Evolutionary conservation across 495 filamentous ascomycete genomes (phyloP).

Genomic region (Rostrohypoxylon terebratum): DNA sequence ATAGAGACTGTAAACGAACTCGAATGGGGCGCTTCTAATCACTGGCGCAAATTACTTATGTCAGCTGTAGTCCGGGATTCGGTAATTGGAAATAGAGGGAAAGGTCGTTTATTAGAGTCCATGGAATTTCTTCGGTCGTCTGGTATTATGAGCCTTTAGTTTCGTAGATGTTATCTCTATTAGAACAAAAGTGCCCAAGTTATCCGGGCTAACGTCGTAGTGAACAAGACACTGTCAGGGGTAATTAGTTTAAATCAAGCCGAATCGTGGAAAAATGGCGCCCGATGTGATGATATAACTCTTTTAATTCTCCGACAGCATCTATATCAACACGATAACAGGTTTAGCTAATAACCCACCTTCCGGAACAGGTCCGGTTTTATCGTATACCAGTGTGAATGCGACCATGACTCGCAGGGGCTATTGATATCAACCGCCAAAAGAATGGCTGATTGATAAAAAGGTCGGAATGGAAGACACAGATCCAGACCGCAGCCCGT

Average conservation of each 20-base stretch:
- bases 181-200: neutral
- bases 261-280: conserved; percentile 39
- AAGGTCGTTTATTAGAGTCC: too few species aligned
- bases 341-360: conserved; percentile 16
- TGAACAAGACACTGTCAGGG: neutral
- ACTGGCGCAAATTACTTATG: neutral
- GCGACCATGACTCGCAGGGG: conserved; percentile 7
- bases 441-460: conserved; percentile 4
- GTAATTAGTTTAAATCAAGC: conserved; percentile 5
- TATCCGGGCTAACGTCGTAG: neutral
- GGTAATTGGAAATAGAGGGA: too few species aligned
- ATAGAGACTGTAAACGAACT: neutral
- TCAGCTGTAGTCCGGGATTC: too few species aligned
- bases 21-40: neutral
- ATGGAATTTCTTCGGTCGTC: too few species aligned
- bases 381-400: conserved; percentile 1
- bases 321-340: conserved; percentile 1
- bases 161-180: neutral
- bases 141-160: neutral
- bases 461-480: neutral
- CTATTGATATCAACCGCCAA: neutral
- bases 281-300: conserved; percentile 32
- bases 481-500: conserved; percentile 17
- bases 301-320: neutral
- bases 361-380: conserved; percentile 32